Evolutionary conservation across 2,329 filamentous ascomycete genomes (phyloP), one percentile per base, ranked within the genome.

Genomic region (Penicillium sp.): DNA sequence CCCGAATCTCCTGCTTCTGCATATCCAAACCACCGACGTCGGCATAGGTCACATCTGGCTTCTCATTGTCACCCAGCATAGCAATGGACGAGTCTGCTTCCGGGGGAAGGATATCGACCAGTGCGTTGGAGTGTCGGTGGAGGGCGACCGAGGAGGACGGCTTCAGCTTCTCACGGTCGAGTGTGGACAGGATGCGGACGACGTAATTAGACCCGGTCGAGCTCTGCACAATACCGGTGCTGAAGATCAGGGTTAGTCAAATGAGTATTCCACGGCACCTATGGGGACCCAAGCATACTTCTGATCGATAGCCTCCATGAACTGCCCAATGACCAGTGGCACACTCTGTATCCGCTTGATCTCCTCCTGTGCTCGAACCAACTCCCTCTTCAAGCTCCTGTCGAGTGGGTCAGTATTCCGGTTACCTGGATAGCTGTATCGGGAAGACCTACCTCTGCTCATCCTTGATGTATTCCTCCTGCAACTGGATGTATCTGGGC

Each of bases 391-490:
- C 70, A 98, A 74, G 74, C 89, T 96, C 76, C 89, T 89, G 59
- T 35, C 10, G 28, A 24, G 20, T 50, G 8, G 47, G 41, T 58
- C 35, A 64, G 44, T 40, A 36, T 32, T 20, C 44, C 36, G 38
- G 18, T 0, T 24, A 11, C 1, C 14, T 5, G 13, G 3, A 13
- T 5, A 45, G 36, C 22, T 16, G 23, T 16, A 8, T 13, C 13
- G 13, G 10, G 10, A 23, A 31, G 31, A 50, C 67, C 45, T 72
- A 87, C 86, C 88, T 85, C 76, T 98, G 93, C 78, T 98, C 93
- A 82, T 98, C 93, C 77, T 98, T 98, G 82, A 98, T 98, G 73
- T 98, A 98, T 70, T 98, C 93, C 74, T 98, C 93, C 75, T 98
- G 93, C 61, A 98, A 80, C 73, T 96, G 89, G 69, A 97, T 95